A percentile compares a stretch with the other conserved stretches of the same genome.
Conservation (phyloP, 306 rosid species). For the Castanea sativa region DNA sequence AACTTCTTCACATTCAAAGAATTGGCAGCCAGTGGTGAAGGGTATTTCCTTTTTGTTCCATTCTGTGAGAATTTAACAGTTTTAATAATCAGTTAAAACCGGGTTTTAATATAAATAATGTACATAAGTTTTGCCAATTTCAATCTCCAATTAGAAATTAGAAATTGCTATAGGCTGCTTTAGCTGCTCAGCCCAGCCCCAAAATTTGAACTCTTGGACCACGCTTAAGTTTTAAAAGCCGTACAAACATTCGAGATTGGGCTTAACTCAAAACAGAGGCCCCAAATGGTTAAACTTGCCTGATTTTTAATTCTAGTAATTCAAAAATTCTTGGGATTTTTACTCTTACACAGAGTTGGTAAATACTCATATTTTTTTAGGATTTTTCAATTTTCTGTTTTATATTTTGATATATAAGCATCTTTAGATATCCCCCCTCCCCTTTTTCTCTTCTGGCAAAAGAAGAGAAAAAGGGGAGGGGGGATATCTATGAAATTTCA, state of each 20-base stretch:
- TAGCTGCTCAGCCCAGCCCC: background rate
- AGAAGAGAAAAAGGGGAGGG: too few relatives aligned
- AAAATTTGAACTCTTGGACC: background rate
- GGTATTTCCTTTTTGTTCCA: constrained; percentile 43
- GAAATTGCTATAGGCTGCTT: background rate
- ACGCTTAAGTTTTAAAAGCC: background rate
- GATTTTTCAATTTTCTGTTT: too few relatives aligned
- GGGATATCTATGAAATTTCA: too few relatives aligned
- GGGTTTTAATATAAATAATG: background rate
- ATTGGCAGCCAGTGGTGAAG: constrained; percentile 40
- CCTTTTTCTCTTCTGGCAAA: too few relatives aligned
- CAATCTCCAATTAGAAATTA: too few relatives aligned
- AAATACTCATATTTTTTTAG: too few relatives aligned
- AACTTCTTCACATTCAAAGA: constrained; percentile 36
- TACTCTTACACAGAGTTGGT: too few relatives aligned
- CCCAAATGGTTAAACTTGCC: background rate
- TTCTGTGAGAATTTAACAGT: constrained; percentile 24
- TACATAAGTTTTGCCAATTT: too few relatives aligned
- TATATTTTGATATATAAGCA: too few relatives aligned
- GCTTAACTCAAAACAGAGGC: background rate
- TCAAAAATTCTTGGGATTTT: background rate
- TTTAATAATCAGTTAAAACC: background rate
- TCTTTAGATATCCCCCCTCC: too few relatives aligned
- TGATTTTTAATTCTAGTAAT: background rate
- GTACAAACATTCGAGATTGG: background rate